Evolutionary conservation across 176 grass and related monocot species (phyloP).

Genomic region (Metroxylon sagu): DNA sequence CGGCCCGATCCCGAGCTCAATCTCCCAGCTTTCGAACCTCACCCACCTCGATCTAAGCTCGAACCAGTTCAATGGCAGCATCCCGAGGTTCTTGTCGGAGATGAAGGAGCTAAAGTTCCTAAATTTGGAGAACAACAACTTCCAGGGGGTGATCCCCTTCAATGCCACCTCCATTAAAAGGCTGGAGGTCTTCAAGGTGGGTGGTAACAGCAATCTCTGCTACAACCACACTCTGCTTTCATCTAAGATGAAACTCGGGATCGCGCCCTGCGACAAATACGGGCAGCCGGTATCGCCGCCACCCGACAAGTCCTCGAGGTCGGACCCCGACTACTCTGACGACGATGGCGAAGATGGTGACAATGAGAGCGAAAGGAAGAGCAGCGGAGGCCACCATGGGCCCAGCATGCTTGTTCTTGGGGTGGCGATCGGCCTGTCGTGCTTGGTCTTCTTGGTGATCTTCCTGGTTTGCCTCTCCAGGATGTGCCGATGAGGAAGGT

Average conservation of each 20-base stretch:
- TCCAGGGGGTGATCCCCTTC: constrained; percentile 81
- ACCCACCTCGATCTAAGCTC: constrained; percentile 72
- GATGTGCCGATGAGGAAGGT: constrained; percentile 44
- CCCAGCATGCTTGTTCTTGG: constrained; percentile 79
- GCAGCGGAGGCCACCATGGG: constrained; percentile 27
- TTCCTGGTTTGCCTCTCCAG: constrained; percentile 91
- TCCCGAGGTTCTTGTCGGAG: constrained; percentile 47
- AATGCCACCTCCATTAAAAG: constrained; percentile 50
- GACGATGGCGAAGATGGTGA: constrained; percentile 39
- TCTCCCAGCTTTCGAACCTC: constrained; percentile 67
- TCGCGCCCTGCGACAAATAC: constrained; percentile 83
- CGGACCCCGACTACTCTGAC: constrained; percentile 38
- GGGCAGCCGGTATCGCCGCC: constrained; percentile 65
- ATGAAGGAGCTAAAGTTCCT: constrained; percentile 56
- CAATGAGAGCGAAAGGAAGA: constrained; percentile 1
- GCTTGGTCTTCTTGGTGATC: constrained; percentile 73
- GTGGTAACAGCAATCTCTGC: constrained; percentile 80
- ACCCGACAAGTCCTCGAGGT: constrained; percentile 28
- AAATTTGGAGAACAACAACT: constrained; percentile 80
- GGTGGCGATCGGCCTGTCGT: constrained; percentile 79
- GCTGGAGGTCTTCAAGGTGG: constrained; percentile 53
- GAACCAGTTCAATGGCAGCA: constrained; percentile 82
- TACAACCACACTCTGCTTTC: constrained; percentile 70
- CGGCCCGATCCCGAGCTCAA: constrained; percentile 51
- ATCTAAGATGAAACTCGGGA: constrained; percentile 54